Conservation (phyloP, 2,329 filamentous ascomycete genomes). For the Trichoderma hamatum region DNA sequence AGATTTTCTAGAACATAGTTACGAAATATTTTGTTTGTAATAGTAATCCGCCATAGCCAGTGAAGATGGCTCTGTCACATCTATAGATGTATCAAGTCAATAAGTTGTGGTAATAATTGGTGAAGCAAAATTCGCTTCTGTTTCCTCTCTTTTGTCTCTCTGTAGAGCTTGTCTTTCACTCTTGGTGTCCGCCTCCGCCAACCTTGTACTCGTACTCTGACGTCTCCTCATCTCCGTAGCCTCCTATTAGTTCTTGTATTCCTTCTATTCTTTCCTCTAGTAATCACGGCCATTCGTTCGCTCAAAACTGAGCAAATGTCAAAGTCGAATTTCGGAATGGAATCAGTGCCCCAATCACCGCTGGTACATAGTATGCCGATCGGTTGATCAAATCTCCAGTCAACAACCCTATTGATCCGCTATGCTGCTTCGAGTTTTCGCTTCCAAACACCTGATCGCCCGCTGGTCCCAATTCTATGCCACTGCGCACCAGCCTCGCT, state of each 20-base stretch:
- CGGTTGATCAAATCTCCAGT: slow-evolving; percentile 44
- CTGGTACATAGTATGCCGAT: slow-evolving; percentile 43
- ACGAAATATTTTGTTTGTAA: neutral
- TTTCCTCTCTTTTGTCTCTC: neutral
- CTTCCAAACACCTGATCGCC: slow-evolving; percentile 45
- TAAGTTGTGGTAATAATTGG: slow-evolving; percentile 1
- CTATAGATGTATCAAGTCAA: too few species aligned
- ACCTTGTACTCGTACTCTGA: neutral
- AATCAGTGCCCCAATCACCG: slow-evolving; percentile 46
- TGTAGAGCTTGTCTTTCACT: neutral
- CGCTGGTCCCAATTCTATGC: slow-evolving; percentile 46
- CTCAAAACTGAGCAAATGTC: slow-evolving; percentile 34
- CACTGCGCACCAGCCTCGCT: slow-evolving; percentile 39
- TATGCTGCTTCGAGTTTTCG: slow-evolving; percentile 44
- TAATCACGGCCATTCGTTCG: neutral
- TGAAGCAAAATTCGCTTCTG: neutral
- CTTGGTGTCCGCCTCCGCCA: neutral
- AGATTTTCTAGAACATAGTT: neutral
- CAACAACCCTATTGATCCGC: slow-evolving; percentile 46
- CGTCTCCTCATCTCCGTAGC: neutral
- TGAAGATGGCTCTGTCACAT: neutral
- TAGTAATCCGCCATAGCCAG: neutral
- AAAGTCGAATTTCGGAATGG: slow-evolving; percentile 44
- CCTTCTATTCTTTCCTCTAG: neutral
- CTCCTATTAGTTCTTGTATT: neutral